Base-by-base conservation (phyloP, 805 yeast genomes). In the Lachancea waltii region DNA sequence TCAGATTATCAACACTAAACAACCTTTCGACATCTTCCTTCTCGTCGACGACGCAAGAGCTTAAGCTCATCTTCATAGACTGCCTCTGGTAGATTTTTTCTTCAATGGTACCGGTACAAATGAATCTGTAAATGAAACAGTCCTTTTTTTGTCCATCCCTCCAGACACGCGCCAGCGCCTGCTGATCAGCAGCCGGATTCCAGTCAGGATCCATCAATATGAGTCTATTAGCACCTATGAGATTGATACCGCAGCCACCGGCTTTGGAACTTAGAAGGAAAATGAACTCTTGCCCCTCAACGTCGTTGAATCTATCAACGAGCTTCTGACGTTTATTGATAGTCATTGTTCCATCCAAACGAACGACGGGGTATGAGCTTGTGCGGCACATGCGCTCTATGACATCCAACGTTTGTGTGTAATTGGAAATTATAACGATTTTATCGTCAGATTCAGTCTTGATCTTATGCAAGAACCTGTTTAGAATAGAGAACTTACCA, bases 131-230 rank as follows among this genome's bases (percentile, higher is more conserved):
- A 28, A 90, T 92, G 53, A 82, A 90, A 65, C 98, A 92, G 59
- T 85, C 95, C 61, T 90, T 92, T 69, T 85, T 90, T 56, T 90
- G 98, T 0, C 98, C 98, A 64, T 92, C 98, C 70, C 98, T 79
- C 97, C 97, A 92, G 4, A 92, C 95, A 60, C 98, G 75, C 0
- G 97, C 97, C 45, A 92, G 68, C 0, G 97, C 97, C 63, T 90
- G 98, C 58, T 92, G 97, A 56, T 90, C 98, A 1, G 95, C 81
- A 0, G 98, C 97, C 0, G 98, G 98, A 54, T 90, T 90, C 98
- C 98, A 92, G 58, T 92, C 98, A 0, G 83, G 83, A 57, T 92
- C 98, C 55, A 92, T 69, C 33, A 92, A 65, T 15, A 92, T 76
- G 45, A 92, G 67, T 45, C 98, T 71, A 49, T 92, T 92, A 2